Evolutionary conservation across 2,329 filamentous ascomycete genomes (phyloP).

Genomic region (Cladophialophora bantiana): DNA sequence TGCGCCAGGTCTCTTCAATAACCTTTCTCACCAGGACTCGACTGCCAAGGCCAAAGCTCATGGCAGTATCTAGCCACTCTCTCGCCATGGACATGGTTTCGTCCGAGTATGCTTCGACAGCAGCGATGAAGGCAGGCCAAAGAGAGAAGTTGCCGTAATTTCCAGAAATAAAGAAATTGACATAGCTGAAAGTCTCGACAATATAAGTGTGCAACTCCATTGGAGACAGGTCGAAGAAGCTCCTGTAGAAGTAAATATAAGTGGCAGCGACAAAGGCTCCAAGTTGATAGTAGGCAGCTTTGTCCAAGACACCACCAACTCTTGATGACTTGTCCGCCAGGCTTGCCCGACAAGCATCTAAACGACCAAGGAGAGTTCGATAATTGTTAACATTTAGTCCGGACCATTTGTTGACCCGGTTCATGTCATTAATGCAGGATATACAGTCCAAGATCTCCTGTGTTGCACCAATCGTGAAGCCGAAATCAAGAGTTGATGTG

Average conservation of each 20-base stretch:
- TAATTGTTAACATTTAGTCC: too few relatives aligned
- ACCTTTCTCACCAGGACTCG: conserved; percentile 16
- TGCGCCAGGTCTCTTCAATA: conserved; percentile 25
- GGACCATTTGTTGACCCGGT: not conserved
- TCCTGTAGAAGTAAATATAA: conserved; percentile 37
- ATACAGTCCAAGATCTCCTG: conserved; percentile 34
- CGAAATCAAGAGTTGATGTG: conserved; percentile 22
- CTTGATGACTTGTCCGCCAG: too few relatives aligned
- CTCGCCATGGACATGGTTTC: conserved; percentile 21
- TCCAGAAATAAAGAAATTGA: conserved; percentile 25
- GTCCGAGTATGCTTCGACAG: conserved; percentile 37
- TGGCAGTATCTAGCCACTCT: conserved; percentile 16
- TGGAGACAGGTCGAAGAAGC: conserved; percentile 34
- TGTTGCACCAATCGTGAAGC: conserved; percentile 38
- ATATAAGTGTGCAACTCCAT: conserved; percentile 31
- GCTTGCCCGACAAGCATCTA: too few relatives aligned
- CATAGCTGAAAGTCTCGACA: conserved; percentile 28
- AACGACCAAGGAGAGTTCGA: too few relatives aligned
- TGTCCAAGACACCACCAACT: too few relatives aligned
- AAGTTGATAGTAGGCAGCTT: conserved; percentile 27
- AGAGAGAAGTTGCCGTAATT: conserved; percentile 37
- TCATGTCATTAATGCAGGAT: conserved; percentile 29
- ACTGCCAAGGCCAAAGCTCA: conserved; percentile 26
- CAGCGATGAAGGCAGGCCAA: conserved; percentile 40
- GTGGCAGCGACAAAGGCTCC: conserved; percentile 35